Evolutionary conservation across 2,329 filamentous ascomycete genomes (phyloP).

Genomic region (Chlorencoelia australis): DNA sequence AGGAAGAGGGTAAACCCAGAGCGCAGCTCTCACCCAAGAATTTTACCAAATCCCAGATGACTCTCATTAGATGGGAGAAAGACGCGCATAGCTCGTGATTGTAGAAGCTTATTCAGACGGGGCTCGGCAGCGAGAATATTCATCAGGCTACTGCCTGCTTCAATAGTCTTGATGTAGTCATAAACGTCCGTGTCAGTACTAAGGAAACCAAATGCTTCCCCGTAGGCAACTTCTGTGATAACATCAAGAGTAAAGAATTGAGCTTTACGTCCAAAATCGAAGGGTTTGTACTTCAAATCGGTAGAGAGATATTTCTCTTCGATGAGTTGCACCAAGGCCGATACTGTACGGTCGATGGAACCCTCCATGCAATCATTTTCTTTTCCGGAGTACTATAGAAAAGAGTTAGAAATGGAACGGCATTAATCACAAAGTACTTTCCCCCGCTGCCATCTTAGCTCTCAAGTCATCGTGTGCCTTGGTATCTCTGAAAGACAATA

Average conservation of each 20-base stretch:
- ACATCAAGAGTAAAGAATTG: constrained; percentile 46
- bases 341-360: constrained; percentile 34
- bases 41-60: constrained; percentile 30
- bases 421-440: constrained; percentile 14
- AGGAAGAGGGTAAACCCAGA: too few species aligned
- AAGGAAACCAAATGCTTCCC: constrained; percentile 39
- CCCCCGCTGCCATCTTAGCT: constrained; percentile 40
- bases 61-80: constrained; percentile 34
- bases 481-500: constrained; percentile 41
- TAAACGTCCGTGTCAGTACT: constrained; percentile 38
- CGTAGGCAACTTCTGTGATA: constrained; percentile 43
- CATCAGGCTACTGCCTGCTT: constrained; percentile 34
- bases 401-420: neutral
- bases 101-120: constrained; percentile 32
- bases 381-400: constrained; percentile 37
- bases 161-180: constrained; percentile 36
- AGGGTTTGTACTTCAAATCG: constrained; percentile 25
- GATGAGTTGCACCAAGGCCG: constrained; percentile 9
- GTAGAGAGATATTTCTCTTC: constrained; percentile 29
- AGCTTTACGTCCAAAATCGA: constrained; percentile 42
- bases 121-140: constrained; percentile 35
- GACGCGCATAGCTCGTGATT: constrained; percentile 31
- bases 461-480: constrained; percentile 27
- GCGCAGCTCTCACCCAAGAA: constrained; percentile 33
- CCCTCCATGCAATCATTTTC: constrained; percentile 40